Conservation (phyloP, 176 grass and related monocot genomes). For the Hordeum marinum region DNA sequence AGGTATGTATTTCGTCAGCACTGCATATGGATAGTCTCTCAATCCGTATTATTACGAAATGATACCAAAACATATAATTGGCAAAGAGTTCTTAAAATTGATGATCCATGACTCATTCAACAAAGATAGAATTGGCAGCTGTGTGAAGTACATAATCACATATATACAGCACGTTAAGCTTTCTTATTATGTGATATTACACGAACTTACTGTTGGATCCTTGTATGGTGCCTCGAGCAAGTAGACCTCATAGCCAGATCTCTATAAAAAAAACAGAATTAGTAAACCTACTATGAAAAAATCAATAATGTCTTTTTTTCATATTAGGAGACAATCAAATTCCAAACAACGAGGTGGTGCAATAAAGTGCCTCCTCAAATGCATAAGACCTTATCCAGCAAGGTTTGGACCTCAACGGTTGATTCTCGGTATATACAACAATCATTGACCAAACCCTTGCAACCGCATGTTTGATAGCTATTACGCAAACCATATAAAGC, state of each 20-base stretch:
- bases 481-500: background rate
- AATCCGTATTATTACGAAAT: background rate
- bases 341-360: conserved; percentile 16
- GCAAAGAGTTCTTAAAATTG: background rate
- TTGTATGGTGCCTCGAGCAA: conserved; percentile 97
- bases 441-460: background rate
- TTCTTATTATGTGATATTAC: background rate
- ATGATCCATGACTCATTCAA: conserved; percentile 6
- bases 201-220: conserved; percentile 75
- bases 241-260: conserved; percentile 91
- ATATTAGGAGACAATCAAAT: background rate
- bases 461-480: conserved; percentile 6
- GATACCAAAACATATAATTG: background rate
- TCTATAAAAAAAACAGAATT: conserved; percentile 49
- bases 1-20: background rate
- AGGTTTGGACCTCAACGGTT: conserved; percentile 16
- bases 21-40: background rate
- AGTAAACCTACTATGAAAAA: conserved; percentile 9
- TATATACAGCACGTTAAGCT: conserved; percentile 5
- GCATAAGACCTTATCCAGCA: background rate
- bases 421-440: background rate
- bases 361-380: conserved; percentile 20
- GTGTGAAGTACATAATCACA: background rate
- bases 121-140: background rate
- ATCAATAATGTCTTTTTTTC: background rate